phyloP scores from a whole-genome alignment of 2,329 filamentous ascomycete species.

The Venturia effusa region DNA sequence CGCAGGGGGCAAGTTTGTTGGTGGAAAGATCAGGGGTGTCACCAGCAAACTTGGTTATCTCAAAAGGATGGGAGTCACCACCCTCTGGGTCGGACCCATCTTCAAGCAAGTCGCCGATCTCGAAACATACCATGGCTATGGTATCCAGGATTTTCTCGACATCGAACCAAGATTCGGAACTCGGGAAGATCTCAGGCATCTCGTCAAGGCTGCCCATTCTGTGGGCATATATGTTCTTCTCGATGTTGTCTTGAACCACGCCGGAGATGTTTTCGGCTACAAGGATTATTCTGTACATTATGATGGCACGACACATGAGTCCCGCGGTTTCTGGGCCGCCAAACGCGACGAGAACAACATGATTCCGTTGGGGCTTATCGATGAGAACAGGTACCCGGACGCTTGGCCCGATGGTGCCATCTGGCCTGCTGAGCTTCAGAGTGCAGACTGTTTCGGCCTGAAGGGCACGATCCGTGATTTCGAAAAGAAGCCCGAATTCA shows the following conservation, averaged over 20 bases:
- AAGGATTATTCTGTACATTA: not conserved
- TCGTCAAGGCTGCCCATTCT: slow-evolving; percentile 16
- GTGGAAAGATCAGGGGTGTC: slow-evolving; percentile 17
- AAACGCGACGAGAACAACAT: slow-evolving; percentile 4
- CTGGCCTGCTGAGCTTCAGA: slow-evolving; percentile 18
- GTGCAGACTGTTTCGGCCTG: slow-evolving; percentile 11
- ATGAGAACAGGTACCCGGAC: not conserved
- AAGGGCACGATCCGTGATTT: slow-evolving; percentile 16
- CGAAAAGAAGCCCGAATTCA: slow-evolving; percentile 17
- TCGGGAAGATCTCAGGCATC: slow-evolving; percentile 15
- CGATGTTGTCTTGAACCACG: slow-evolving; percentile 18
- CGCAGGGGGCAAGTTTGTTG: slow-evolving; percentile 14
- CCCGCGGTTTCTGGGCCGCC: slow-evolving; percentile 12
- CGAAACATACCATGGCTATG: slow-evolving; percentile 18
- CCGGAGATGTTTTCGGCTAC: slow-evolving; percentile 11
- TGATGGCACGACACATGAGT: not conserved
- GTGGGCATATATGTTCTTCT: slow-evolving; percentile 17
- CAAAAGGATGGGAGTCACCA: slow-evolving; percentile 16
- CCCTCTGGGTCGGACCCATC: slow-evolving; percentile 18
- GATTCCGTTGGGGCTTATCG: not conserved
- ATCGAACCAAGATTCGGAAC: slow-evolving; percentile 18
- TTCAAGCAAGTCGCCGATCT: slow-evolving; percentile 16
- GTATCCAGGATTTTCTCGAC: slow-evolving; percentile 16
- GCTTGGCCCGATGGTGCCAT: slow-evolving; percentile 14
- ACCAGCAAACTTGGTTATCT: slow-evolving; percentile 18